phyloP scores from a whole-genome alignment of 768 basidiomycete genomes.

The Boletus subcaerulescens region DNA sequence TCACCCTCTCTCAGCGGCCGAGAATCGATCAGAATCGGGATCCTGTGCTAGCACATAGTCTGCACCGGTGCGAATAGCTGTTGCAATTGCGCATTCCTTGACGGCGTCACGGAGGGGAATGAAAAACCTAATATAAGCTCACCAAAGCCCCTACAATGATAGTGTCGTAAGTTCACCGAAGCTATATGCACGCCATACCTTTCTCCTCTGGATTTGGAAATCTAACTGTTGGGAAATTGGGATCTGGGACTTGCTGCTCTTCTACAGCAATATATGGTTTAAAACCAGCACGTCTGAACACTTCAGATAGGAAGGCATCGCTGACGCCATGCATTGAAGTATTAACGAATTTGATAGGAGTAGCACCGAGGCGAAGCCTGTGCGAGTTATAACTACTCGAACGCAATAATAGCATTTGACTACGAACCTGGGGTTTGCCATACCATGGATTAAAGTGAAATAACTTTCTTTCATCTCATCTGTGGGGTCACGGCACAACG shows the following conservation, averaged over 20 bases:
- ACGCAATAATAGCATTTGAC: not conserved
- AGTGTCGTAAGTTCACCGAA: constrained; percentile 2
- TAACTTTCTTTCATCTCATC: constrained; percentile 59
- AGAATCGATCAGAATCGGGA: constrained; percentile 83
- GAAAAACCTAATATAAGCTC: constrained; percentile 11
- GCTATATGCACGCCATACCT: constrained; percentile 40
- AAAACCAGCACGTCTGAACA: constrained; percentile 61
- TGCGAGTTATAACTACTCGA: not conserved
- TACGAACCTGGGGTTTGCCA: constrained; percentile 20
- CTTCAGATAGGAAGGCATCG: constrained; percentile 55
- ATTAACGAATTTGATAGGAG: constrained; percentile 64
- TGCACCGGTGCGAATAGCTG: constrained; percentile 52
- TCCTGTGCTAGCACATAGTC: constrained; percentile 82
- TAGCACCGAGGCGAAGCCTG: constrained; percentile 9
- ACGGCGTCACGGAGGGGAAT: not conserved
- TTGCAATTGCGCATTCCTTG: constrained; percentile 71
- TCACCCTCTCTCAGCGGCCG: constrained; percentile 69
- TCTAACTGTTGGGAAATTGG: constrained; percentile 79
- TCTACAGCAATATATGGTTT: constrained; percentile 55
- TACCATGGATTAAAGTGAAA: constrained; percentile 38
- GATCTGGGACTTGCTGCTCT: constrained; percentile 72
- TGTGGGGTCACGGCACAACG: constrained; percentile 55
- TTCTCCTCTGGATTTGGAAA: constrained; percentile 93
- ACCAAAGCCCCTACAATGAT: constrained; percentile 47
- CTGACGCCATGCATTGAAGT: constrained; percentile 93